These are phyloP conservation scores for Euphorbia schlechtendalii DNA, from an alignment of 441 rosid genomes.

Conservation along the genomic window DNA sequence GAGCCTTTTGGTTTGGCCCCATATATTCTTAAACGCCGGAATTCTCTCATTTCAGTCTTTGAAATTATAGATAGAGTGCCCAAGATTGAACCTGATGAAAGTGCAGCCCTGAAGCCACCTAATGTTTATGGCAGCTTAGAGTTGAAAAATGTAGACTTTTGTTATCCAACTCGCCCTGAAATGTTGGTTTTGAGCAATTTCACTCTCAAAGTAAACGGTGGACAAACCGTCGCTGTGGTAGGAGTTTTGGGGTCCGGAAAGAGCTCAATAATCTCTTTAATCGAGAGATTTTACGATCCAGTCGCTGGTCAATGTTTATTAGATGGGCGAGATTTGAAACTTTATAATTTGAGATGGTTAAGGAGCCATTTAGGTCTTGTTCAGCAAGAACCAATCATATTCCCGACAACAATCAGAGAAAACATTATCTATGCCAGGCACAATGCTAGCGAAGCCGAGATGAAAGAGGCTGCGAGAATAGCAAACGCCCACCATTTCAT, in stretches of 20 bases:
- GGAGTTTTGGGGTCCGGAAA: conserved; percentile 99
- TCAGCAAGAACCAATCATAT: conserved; percentile 94
- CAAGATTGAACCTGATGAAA: conserved; percentile 91
- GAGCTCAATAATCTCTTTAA: conserved; percentile 91
- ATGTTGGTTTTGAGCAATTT: conserved; percentile 90
- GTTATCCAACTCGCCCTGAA: conserved; percentile 92
- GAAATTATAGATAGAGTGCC: conserved; percentile 95
- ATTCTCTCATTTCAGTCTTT: conserved; percentile 89
- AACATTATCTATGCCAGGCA: conserved; percentile 96
- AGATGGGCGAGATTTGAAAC: conserved; percentile 86
- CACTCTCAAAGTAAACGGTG: conserved; percentile 89
- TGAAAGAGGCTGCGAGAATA: conserved; percentile 97
- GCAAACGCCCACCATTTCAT: conserved; percentile 99
- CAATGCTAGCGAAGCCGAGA: conserved; percentile 94
- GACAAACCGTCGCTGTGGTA: conserved; percentile 91
- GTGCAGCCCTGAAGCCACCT: conserved; percentile 80
- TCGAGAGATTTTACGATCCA: conserved; percentile 95
- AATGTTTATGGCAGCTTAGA: conserved; percentile 97
- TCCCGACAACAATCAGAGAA: conserved; percentile 88
- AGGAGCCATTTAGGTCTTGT: conserved; percentile 88
- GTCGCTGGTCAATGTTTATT: conserved; percentile 92
- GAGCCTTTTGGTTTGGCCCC: conserved; percentile 99
- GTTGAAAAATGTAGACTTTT: conserved; percentile 85
- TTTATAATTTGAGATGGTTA: conserved; percentile 84
- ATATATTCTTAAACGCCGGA: conserved; percentile 88